Evolutionary conservation across 805 yeast genomes (phyloP).

Genomic region (Ogataea populi-albae): DNA sequence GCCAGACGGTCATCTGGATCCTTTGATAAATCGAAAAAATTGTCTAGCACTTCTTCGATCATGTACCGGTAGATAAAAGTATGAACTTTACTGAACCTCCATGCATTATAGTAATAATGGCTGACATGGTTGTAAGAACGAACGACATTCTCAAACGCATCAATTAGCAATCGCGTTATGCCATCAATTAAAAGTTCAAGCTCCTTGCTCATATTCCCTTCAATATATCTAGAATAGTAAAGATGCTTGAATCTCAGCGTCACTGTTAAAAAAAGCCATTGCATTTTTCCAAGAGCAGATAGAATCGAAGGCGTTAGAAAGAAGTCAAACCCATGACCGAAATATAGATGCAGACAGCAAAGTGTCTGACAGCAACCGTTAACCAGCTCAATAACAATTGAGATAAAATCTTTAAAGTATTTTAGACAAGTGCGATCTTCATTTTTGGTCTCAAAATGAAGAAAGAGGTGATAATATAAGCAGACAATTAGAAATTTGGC

Average conservation of each 20-base stretch:
- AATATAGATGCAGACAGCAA: slow-evolving; percentile 33
- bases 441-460: slow-evolving; percentile 37
- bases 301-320: slow-evolving; percentile 39
- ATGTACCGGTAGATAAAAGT: slow-evolving; percentile 12
- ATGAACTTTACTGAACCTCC: slow-evolving; percentile 20
- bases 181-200: slow-evolving; percentile 1
- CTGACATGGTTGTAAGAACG: slow-evolving; percentile 9
- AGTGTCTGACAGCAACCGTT: slow-evolving; percentile 34
- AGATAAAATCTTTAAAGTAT: slow-evolving; percentile 34
- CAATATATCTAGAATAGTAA: slow-evolving; percentile 8
- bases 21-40: slow-evolving; percentile 8
- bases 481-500: slow-evolving; percentile 22
- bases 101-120: slow-evolving; percentile 23
- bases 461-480: slow-evolving; percentile 36
- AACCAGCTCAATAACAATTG: slow-evolving; percentile 30
- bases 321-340: slow-evolving; percentile 42
- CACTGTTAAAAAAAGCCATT: slow-evolving; percentile 7
- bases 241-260: slow-evolving; percentile 15
- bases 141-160: neutral
- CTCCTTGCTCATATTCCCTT: slow-evolving; percentile 11
- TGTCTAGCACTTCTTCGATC: slow-evolving; percentile 2
- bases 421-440: slow-evolving; percentile 33
- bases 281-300: slow-evolving; percentile 8
- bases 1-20: slow-evolving; percentile 6
- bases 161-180: neutral